A percentile compares a stretch with the other conserved stretches of the same genome.
phyloP scores from a whole-genome alignment of 495 filamentous ascomycete genomes.

The Neurospora tetraspora region DNA sequence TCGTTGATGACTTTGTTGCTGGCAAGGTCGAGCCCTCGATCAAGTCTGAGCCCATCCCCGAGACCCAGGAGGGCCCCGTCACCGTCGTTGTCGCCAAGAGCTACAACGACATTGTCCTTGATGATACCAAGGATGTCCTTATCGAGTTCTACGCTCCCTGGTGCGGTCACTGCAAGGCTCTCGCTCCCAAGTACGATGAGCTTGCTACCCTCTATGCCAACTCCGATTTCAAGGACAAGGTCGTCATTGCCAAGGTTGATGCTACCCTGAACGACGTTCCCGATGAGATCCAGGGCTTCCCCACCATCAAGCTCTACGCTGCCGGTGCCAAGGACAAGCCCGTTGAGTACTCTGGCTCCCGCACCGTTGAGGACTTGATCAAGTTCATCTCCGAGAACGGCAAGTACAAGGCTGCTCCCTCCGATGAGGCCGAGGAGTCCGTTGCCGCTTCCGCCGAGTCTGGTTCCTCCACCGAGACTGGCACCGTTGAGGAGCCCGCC shows the following conservation, averaged over 20 bases:
- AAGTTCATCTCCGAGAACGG: constrained; percentile 93
- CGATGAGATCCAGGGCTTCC: constrained; percentile 95
- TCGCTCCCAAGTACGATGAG: constrained; percentile 85
- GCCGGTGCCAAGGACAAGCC: constrained; percentile 80
- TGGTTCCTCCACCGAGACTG: constrained; percentile 23
- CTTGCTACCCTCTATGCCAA: constrained; percentile 72
- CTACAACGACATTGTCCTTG: constrained; percentile 86
- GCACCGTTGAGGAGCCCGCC: constrained; percentile 24
- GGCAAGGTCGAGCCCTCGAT: constrained; percentile 91
- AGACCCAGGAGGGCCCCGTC: constrained; percentile 86
- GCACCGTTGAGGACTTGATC: constrained; percentile 88
- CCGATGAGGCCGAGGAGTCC: constrained; percentile 45
- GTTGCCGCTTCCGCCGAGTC: constrained; percentile 43
- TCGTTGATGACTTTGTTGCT: constrained; percentile 77
- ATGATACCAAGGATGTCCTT: constrained; percentile 93
- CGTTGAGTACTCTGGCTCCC: constrained; percentile 77
- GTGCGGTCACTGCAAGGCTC: constrained; percentile 98
- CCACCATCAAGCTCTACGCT: constrained; percentile 96
- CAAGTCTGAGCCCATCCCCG: constrained; percentile 96
- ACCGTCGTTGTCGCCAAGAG: constrained; percentile 85
- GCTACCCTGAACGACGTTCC: constrained; percentile 95
- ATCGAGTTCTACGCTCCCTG: constrained; percentile 98
- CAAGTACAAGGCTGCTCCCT: constrained; percentile 61
- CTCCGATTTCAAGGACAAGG: constrained; percentile 64
- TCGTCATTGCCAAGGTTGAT: constrained; percentile 95